Percentiles rank a stretch among this genome's conserved stretches.
phyloP scores from a whole-genome alignment of 768 basidiomycete genomes.

The Termitomyces sp. region DNA sequence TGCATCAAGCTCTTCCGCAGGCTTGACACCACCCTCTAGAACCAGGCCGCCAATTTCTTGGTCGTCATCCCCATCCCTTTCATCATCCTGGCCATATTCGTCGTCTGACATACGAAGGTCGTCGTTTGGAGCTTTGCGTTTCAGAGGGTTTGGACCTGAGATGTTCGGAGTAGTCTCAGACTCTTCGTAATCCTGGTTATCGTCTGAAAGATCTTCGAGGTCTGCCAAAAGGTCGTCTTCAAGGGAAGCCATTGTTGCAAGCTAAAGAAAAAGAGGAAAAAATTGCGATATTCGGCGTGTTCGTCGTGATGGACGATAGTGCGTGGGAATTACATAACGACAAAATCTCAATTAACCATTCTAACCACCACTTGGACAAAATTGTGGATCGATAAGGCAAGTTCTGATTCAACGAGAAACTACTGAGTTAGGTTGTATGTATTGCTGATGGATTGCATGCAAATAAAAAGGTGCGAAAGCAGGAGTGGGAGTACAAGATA shows the following conservation, averaged over 20 bases:
- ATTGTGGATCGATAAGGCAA: background rate
- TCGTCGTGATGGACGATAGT: too few relatives aligned
- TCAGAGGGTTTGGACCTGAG: constrained; percentile 33
- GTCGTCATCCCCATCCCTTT: constrained; percentile 36
- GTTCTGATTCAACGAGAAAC: background rate
- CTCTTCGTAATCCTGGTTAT: constrained; percentile 39
- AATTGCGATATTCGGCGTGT: background rate
- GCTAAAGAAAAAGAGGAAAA: background rate
- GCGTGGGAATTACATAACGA: background rate
- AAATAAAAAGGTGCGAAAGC: background rate
- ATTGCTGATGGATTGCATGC: too few relatives aligned
- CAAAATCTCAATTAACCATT: too few relatives aligned
- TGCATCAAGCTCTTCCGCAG: constrained; percentile 92
- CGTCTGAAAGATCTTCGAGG: constrained; percentile 79
- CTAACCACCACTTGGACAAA: too few relatives aligned
- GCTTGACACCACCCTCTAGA: constrained; percentile 81
- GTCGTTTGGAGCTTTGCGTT: constrained; percentile 56
- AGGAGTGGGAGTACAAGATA: background rate
- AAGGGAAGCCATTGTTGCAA: constrained; percentile 58
- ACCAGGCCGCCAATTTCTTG: constrained; percentile 54
- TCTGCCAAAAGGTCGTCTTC: constrained; percentile 93
- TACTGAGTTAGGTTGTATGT: background rate
- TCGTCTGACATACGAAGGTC: constrained; percentile 56
- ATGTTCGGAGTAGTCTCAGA: constrained; percentile 10
- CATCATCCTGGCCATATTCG: constrained; percentile 44